Evolutionary conservation across 805 yeast genomes (phyloP).

Genomic region (Saccharomycopsis olivae): DNA sequence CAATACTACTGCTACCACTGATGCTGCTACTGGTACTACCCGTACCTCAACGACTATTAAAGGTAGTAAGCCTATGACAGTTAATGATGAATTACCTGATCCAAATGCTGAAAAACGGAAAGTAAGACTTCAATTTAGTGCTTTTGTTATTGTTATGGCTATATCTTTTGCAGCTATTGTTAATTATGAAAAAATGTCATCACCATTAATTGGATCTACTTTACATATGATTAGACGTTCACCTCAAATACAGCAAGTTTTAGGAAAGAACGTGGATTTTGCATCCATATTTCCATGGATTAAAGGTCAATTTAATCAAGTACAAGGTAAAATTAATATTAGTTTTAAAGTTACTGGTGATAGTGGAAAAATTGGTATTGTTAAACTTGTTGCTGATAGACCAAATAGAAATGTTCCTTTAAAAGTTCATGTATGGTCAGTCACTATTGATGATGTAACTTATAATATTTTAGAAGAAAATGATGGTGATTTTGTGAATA

Average conservation of each 20-base stretch:
- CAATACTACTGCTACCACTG: too few relatives aligned
- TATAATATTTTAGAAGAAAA: slow-evolving; percentile 42
- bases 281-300: slow-evolving; percentile 77
- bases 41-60: too few relatives aligned
- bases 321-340: slow-evolving; percentile 71
- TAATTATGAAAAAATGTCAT: slow-evolving; percentile 86
- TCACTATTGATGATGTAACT: slow-evolving; percentile 37
- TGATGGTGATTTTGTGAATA: background rate
- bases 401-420: slow-evolving; percentile 47
- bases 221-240: slow-evolving; percentile 79
- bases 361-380: slow-evolving; percentile 39
- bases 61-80: slow-evolving; percentile 37
- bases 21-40: too few relatives aligned
- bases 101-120: slow-evolving; percentile 47
- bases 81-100: slow-evolving; percentile 77
- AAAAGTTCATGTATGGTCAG: slow-evolving; percentile 51
- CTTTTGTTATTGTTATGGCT: slow-evolving; percentile 44
- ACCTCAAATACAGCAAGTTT: slow-evolving; percentile 41
- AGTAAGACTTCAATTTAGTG: slow-evolving; percentile 43
- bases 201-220: slow-evolving; percentile 83
- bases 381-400: slow-evolving; percentile 61
- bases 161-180: slow-evolving; percentile 55
- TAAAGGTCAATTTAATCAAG: slow-evolving; percentile 73
- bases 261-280: slow-evolving; percentile 73
- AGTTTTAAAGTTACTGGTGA: slow-evolving; percentile 62